Evolutionary conservation across 495 filamentous ascomycete species (phyloP).

Genomic region (Trichocladium uniseriatum): DNA sequence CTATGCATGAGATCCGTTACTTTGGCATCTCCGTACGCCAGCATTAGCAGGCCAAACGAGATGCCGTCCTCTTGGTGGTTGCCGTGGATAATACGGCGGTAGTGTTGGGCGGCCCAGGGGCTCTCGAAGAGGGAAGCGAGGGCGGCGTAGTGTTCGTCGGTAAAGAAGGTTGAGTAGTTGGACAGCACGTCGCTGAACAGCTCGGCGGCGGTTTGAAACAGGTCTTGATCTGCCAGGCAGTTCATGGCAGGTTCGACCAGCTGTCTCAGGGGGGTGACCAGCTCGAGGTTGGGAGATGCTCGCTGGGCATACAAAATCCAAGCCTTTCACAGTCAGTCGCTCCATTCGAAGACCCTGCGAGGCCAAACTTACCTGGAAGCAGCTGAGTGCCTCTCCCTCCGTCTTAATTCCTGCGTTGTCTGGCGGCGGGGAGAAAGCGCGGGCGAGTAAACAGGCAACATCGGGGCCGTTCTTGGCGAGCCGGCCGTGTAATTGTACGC

Average conservation of each 20-base stretch:
- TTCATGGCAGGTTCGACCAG: conserved; percentile 47
- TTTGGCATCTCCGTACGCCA: conserved; percentile 58
- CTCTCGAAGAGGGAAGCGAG: conserved; percentile 50
- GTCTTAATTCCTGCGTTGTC: conserved; percentile 20
- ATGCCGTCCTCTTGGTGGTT: conserved; percentile 57
- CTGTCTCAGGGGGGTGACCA: conserved; percentile 46
- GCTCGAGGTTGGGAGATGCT: conserved; percentile 43
- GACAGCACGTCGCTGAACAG: conserved; percentile 54
- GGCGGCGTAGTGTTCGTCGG: conserved; percentile 41
- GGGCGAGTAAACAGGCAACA: conserved; percentile 38
- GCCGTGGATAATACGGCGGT: conserved; percentile 46
- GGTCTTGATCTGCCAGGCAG: conserved; percentile 43
- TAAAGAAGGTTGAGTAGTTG: conserved; percentile 56
- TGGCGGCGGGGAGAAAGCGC: conserved; percentile 30
- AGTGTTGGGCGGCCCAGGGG: conserved; percentile 43
- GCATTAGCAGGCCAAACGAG: conserved; percentile 57
- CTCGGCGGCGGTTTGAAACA: conserved; percentile 53
- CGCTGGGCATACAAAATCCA: conserved; percentile 64
- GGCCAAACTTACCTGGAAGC: conserved; percentile 44
- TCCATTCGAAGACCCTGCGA: neutral
- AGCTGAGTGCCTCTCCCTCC: conserved; percentile 46
- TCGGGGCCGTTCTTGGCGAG: conserved; percentile 45
- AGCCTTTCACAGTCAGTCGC: conserved; percentile 29
- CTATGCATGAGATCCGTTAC: conserved; percentile 41
- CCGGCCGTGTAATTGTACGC: conserved; percentile 38